These are phyloP conservation scores for Scytalidium lignicola DNA, from an alignment of 2,329 filamentous ascomycete species.

Conservation along the genomic window DNA sequence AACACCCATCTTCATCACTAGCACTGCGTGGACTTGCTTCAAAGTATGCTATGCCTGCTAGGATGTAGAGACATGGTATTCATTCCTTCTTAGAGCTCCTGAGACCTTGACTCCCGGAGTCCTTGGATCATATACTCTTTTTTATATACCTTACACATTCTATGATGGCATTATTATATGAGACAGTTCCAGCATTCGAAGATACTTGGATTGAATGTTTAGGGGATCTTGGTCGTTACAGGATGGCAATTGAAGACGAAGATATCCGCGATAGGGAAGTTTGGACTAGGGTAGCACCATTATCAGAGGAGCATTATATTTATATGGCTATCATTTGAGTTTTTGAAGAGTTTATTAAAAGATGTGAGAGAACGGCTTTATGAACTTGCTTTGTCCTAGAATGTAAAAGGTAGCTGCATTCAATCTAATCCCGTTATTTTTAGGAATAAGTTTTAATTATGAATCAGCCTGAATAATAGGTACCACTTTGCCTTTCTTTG, in stretches of 20 bases:
- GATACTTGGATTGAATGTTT: slow-evolving; percentile 91
- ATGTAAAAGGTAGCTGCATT: too few relatives aligned
- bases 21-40: slow-evolving; percentile 63
- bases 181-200: slow-evolving; percentile 73
- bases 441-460: too few relatives aligned
- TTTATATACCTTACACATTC: slow-evolving; percentile 84
- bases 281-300: slow-evolving; percentile 74
- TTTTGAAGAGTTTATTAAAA: too few relatives aligned
- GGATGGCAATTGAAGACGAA: slow-evolving; percentile 83
- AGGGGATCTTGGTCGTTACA: slow-evolving; percentile 74
- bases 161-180: slow-evolving; percentile 78
- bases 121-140: slow-evolving; percentile 77
- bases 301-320: too few relatives aligned
- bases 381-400: too few relatives aligned
- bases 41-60: slow-evolving; percentile 85
- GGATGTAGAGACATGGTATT: slow-evolving; percentile 94
- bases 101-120: slow-evolving; percentile 56
- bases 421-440: too few relatives aligned
- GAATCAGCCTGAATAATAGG: too few relatives aligned
- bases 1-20: slow-evolving; percentile 73
- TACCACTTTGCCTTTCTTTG: too few relatives aligned
- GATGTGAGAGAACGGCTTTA: too few relatives aligned
- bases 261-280: slow-evolving; percentile 69
- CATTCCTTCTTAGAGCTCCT: slow-evolving; percentile 78
- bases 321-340: too few relatives aligned